Conservation (phyloP, 2,329 filamentous ascomycete species). For the Botrytis squamosa region DNA sequence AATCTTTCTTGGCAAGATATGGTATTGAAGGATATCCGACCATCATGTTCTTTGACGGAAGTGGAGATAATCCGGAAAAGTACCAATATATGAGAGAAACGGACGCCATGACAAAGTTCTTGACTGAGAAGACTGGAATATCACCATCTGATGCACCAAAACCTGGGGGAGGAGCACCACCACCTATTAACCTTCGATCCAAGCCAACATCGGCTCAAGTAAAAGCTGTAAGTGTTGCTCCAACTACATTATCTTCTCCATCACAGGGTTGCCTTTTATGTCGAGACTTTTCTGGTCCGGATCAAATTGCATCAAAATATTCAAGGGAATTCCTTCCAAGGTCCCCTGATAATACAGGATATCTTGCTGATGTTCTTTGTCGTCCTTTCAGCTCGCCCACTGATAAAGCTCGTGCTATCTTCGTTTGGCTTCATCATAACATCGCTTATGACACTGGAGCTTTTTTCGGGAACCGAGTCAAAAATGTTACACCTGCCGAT, state of each 20-base stretch:
- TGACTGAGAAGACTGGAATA: conserved; percentile 34
- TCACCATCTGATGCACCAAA: conserved; percentile 28
- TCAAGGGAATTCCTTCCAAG: conserved; percentile 69
- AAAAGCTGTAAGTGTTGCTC: conserved; percentile 42
- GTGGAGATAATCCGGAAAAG: conserved; percentile 27
- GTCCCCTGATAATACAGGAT: conserved; percentile 59
- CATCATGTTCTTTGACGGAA: conserved; percentile 78
- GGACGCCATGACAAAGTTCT: conserved; percentile 30
- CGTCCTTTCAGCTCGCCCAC: conserved; percentile 75
- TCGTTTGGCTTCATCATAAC: conserved; percentile 95
- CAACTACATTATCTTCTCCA: conserved; percentile 30
- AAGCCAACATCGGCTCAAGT: conserved; percentile 47
- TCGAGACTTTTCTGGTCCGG: conserved; percentile 82
- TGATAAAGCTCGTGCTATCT: conserved; percentile 89
- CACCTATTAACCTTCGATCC: conserved; percentile 36
- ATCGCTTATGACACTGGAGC: conserved; percentile 77
- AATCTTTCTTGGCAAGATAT: conserved; percentile 69
- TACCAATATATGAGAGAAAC: conserved; percentile 29
- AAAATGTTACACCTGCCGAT: conserved; percentile 65
- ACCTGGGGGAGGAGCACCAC: conserved; percentile 30
- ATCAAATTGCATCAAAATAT: conserved; percentile 73
- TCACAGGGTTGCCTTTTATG: conserved; percentile 69
- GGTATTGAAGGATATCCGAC: conserved; percentile 72
- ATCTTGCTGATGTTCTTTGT: conserved; percentile 77
- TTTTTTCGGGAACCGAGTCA: conserved; percentile 72